phyloP scores from a whole-genome alignment of 305 asterid genomes.

The Ruellia speciosa region DNA sequence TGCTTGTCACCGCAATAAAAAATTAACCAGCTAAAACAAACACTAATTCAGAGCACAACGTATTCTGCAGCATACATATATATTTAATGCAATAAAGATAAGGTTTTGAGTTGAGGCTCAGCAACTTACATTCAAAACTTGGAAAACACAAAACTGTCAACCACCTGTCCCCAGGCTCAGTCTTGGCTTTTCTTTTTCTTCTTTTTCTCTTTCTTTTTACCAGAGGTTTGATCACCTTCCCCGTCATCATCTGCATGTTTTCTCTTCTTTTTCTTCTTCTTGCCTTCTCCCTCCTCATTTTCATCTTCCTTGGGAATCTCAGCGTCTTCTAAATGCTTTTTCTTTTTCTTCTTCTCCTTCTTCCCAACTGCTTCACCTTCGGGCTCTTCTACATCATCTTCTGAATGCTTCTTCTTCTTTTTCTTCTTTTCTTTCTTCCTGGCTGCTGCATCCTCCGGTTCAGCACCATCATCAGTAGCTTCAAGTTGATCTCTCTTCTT shows the following conservation, averaged over 20 bases:
- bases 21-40: too few relatives aligned
- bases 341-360: conserved; percentile 58
- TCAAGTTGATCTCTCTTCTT: conserved; percentile 31
- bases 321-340: not conserved
- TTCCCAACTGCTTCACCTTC: conserved; percentile 34
- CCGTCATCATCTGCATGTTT: conserved; percentile 26
- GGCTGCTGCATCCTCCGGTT: conserved; percentile 30
- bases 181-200: conserved; percentile 42
- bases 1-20: too few relatives aligned
- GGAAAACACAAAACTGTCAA: too few relatives aligned
- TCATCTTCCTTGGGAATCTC: conserved; percentile 22
- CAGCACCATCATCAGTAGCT: conserved; percentile 25
- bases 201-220: conserved; percentile 47
- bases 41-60: too few relatives aligned
- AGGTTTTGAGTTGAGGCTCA: too few relatives aligned
- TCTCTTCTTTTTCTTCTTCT: conserved; percentile 35
- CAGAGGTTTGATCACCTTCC: conserved; percentile 22
- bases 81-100: too few relatives aligned
- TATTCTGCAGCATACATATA: too few relatives aligned
- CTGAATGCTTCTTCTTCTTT: conserved; percentile 30
- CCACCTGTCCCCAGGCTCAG: conserved; percentile 14
- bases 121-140: too few relatives aligned
- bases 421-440: conserved; percentile 41
- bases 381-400: conserved; percentile 31
- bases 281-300: conserved; percentile 26